These are phyloP conservation scores for Mucor saturninus DNA, from an alignment of 371 early-diverging fungal genomes.

Conservation along the genomic window DNA sequence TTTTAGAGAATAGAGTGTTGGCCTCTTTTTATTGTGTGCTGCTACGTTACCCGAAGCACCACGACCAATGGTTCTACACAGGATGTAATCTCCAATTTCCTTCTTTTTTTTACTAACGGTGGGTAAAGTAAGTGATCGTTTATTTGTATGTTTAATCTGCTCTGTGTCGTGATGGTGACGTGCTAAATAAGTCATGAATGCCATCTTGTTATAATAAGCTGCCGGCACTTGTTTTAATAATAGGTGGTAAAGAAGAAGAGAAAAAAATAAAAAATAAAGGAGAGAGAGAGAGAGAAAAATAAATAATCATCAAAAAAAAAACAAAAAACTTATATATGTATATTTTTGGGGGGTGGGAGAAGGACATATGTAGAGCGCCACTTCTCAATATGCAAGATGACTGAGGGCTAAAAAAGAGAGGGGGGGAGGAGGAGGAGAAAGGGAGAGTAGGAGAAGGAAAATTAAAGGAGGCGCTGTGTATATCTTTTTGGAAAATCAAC, in stretches of 20 bases:
- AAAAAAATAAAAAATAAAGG: not conserved
- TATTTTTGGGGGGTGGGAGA: not conserved
- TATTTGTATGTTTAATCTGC: slow-evolving; percentile 12
- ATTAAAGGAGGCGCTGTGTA: not conserved
- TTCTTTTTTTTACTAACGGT: slow-evolving; percentile 17
- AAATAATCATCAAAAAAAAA: slow-evolving; percentile 1
- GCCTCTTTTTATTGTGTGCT: not conserved
- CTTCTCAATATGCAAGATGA: slow-evolving; percentile 12
- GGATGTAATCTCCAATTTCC: slow-evolving; percentile 71
- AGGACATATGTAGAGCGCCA: not conserved
- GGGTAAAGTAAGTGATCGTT: slow-evolving; percentile 23
- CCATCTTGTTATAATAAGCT: slow-evolving; percentile 14
- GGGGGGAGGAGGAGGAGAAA: not conserved
- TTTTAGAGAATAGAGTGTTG: slow-evolving; percentile 1
- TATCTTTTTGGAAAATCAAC: not conserved
- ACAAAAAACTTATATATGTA: slow-evolving; percentile 1
- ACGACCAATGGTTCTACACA: slow-evolving; percentile 80
- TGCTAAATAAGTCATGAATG: slow-evolving; percentile 25
- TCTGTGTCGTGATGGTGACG: slow-evolving; percentile 12
- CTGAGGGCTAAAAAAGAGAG: not conserved
- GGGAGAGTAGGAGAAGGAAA: slow-evolving; percentile 5
- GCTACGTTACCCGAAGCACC: slow-evolving; percentile 73
- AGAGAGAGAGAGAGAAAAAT: slow-evolving; percentile 1
- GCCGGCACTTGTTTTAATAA: slow-evolving; percentile 2
- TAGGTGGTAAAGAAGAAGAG: slow-evolving; percentile 9